phyloP scores from a whole-genome alignment of 1,139 yeast genomes.

The Magnusiomyces paraingens region DNA sequence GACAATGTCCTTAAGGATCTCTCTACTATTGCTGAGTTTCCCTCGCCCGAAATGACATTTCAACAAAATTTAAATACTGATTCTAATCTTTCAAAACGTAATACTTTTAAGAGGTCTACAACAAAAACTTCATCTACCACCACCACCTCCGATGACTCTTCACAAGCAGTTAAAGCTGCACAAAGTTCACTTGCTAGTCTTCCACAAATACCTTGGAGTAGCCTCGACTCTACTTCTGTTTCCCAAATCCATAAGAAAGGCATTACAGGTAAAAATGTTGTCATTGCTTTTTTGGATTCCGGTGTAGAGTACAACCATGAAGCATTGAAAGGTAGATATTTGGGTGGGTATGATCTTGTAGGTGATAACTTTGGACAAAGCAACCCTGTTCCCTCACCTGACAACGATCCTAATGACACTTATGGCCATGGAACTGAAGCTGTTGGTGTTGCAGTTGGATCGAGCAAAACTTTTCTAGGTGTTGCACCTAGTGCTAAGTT shows the following conservation, averaged over 20 bases:
- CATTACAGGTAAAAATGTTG: slow-evolving; percentile 17
- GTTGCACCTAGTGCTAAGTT: slow-evolving; percentile 37
- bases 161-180: not conserved
- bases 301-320: slow-evolving; percentile 20
- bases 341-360: slow-evolving; percentile 18
- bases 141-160: not conserved
- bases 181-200: not conserved
- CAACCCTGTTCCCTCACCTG: slow-evolving; percentile 6
- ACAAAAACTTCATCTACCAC: not conserved
- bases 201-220: slow-evolving; percentile 9
- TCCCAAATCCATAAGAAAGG: slow-evolving; percentile 18
- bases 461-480: slow-evolving; percentile 43
- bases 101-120: not conserved
- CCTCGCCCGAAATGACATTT: not conserved
- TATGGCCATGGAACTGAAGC: slow-evolving; percentile 59
- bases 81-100: not conserved
- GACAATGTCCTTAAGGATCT: not conserved
- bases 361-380: too few relatives aligned
- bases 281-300: slow-evolving; percentile 20
- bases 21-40: not conserved
- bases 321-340: slow-evolving; percentile 19
- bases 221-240: slow-evolving; percentile 17
- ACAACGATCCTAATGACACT: slow-evolving; percentile 17
- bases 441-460: slow-evolving; percentile 46
- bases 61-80: not conserved